Evolutionary conservation across 129 eudicot species (phyloP).

Genomic region (Sambucus nigra): DNA sequence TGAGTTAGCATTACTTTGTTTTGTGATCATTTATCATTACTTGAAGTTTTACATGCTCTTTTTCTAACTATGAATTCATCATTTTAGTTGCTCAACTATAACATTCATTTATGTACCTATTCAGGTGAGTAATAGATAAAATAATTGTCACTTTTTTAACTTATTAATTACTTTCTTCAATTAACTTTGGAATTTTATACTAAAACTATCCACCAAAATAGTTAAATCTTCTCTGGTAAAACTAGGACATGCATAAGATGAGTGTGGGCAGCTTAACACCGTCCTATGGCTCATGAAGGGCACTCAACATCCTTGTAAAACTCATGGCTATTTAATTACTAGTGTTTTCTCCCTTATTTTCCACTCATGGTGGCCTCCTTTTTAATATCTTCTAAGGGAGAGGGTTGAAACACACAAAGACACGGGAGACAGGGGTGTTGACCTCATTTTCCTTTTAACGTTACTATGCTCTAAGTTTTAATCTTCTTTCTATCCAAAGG

Average conservation of each 20-base stretch:
- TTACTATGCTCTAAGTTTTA: conserved; percentile 1
- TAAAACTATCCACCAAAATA: neutral
- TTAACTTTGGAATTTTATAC: neutral
- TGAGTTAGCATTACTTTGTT: no score
- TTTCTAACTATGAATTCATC: no score
- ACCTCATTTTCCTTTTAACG: conserved; percentile 12
- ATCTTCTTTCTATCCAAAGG: neutral
- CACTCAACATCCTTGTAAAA: conserved; percentile 74
- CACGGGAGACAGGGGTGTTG: neutral
- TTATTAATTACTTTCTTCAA: neutral
- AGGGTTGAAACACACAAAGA: neutral
- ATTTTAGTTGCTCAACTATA: neutral
- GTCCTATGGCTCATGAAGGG: conserved; percentile 82
- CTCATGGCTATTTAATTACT: conserved; percentile 93
- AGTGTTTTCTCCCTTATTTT: conserved; percentile 86
- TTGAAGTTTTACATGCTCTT: no score
- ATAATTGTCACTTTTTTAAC: neutral
- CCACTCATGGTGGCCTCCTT: conserved; percentile 78
- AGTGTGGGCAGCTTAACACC: conserved; percentile 66
- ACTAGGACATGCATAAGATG: neutral
- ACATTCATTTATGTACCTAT: neutral
- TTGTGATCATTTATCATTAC: no score
- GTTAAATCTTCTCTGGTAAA: neutral
- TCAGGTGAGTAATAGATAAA: neutral
- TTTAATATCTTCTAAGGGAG: conserved; percentile 40